Evolutionary conservation across 2,329 filamentous ascomycete genomes (phyloP).

Genomic region (Monosporascus sp.): DNA sequence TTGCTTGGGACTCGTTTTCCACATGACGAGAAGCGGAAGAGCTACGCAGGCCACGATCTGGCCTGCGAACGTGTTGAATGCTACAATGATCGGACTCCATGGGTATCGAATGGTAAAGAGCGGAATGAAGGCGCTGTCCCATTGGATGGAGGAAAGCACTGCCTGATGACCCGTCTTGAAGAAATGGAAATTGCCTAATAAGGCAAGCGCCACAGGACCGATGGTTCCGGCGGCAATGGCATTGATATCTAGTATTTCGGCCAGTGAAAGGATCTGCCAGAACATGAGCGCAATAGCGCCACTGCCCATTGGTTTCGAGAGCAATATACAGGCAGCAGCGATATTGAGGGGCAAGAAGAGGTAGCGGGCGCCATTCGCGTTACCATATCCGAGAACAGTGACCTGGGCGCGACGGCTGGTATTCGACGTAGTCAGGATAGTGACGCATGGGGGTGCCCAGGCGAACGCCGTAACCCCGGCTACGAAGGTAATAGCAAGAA

Average conservation of each 20-base stretch:
- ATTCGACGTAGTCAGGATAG: conserved; percentile 54
- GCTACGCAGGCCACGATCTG: conserved; percentile 78
- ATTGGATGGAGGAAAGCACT: conserved; percentile 81
- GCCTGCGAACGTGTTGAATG: conserved; percentile 82
- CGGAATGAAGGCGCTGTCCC: conserved; percentile 92
- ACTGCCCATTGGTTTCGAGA: conserved; percentile 92
- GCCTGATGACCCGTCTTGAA: conserved; percentile 99
- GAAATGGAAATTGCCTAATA: conserved; percentile 91
- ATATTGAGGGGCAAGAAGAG: conserved; percentile 78
- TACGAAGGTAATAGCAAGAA: conserved; percentile 74
- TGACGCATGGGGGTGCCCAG: conserved; percentile 81
- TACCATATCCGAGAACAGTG: conserved; percentile 84
- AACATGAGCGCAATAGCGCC: conserved; percentile 77
- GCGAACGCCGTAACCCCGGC: conserved; percentile 81
- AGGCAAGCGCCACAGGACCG: conserved; percentile 75
- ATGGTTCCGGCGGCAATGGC: conserved; percentile 63
- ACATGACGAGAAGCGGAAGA: conserved; percentile 77
- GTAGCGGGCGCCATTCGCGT: conserved; percentile 88
- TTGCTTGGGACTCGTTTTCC: conserved; percentile 80
- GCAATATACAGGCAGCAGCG: conserved; percentile 67
- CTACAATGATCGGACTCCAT: conserved; percentile 77
- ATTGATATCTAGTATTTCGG: conserved; percentile 59
- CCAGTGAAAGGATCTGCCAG: conserved; percentile 83
- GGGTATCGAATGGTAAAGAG: conserved; percentile 80
- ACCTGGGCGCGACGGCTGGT: conserved; percentile 51